Percentiles rank a stretch among this genome's conserved stretches.
phyloP scores from a whole-genome alignment of 139 green algal species.

The Edaphochlamys debaryana region DNA sequence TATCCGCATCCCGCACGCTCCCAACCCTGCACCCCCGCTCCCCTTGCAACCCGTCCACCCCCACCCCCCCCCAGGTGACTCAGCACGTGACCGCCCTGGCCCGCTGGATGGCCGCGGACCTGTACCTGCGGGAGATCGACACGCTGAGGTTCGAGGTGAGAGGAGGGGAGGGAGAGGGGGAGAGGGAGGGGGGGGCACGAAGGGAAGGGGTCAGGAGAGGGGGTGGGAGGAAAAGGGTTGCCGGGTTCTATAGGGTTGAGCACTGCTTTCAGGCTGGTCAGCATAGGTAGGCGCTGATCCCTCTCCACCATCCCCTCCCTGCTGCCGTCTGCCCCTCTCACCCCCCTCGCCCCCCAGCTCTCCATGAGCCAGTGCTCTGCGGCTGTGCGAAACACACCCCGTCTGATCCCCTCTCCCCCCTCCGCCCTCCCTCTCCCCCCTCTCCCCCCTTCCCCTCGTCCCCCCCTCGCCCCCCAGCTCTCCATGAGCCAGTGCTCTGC shows the following conservation, averaged over 20 bases:
- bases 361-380: conserved; percentile 89
- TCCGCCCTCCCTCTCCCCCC: background rate
- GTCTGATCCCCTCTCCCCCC: background rate
- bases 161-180: no score
- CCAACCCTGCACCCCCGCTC: background rate
- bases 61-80: conserved; percentile 62
- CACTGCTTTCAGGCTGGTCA: no score
- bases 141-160: conserved; percentile 85
- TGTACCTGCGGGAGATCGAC: conserved; percentile 94
- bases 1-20: no score
- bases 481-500: conserved; percentile 89
- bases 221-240: no score
- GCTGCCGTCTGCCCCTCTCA: background rate
- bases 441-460: background rate
- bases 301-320: background rate
- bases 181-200: background rate
- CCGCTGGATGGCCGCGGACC: conserved; percentile 90
- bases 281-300: no score
- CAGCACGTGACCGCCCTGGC: conserved; percentile 79
- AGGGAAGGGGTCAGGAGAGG: background rate
- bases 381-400: conserved; percentile 65
- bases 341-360: conserved; percentile 64
- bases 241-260: no score
- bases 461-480: conserved; percentile 64
- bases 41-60: background rate